phyloP scores from a whole-genome alignment of 129 eudicot species.

The Logfia minima region DNA sequence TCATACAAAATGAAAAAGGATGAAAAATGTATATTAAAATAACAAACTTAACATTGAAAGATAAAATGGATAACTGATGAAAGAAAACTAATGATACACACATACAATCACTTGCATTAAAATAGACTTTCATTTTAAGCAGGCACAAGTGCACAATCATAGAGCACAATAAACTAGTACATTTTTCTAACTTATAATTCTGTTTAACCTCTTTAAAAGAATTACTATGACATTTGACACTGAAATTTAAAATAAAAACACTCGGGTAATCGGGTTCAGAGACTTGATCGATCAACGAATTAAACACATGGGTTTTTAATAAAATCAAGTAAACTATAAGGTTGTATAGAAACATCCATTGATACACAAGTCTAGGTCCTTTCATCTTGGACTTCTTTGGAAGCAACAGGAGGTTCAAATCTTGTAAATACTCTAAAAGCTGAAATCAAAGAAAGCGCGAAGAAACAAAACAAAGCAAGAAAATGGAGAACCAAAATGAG shows the following conservation, averaged over 20 bases:
- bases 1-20: too few relatives aligned
- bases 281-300: neutral
- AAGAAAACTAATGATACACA: neutral
- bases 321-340: conserved; percentile 10
- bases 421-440: conserved; percentile 75
- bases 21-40: too few relatives aligned
- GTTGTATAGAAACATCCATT: conserved; percentile 8
- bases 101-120: conserved; percentile 24
- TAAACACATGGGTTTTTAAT: neutral
- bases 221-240: neutral
- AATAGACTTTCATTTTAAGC: neutral
- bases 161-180: neutral
- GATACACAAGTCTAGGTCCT: conserved; percentile 23
- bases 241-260: neutral
- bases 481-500: conserved; percentile 57
- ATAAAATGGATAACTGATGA: neutral
- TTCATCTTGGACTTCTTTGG: conserved; percentile 48
- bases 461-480: conserved; percentile 61
- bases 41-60: neutral
- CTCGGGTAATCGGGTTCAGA: neutral
- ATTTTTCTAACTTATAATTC: neutral
- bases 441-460: conserved; percentile 71
- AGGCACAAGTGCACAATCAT: conserved; percentile 6
- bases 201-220: neutral
- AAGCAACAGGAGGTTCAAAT: conserved; percentile 66